Conservation (phyloP, 805 yeast species). For the Teunomyces tritomae region DNA sequence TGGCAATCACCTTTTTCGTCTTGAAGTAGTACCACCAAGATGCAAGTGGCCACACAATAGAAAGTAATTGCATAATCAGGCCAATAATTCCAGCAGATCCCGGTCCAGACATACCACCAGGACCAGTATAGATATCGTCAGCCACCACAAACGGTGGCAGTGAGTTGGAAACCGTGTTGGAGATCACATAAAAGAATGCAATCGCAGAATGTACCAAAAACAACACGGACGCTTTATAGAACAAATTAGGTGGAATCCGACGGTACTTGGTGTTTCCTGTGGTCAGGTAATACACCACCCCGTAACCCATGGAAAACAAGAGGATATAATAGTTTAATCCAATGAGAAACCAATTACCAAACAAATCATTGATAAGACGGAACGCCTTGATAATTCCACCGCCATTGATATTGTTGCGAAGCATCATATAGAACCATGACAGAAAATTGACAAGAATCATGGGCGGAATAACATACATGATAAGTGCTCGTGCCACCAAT, state of each 20-base stretch:
- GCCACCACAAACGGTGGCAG: neutral
- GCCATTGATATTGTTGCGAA: constrained; percentile 13
- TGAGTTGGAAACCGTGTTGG: neutral
- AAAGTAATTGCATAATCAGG: neutral
- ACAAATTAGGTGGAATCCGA: constrained; percentile 16
- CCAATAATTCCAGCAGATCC: neutral
- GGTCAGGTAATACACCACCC: constrained; percentile 27
- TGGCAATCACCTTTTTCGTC: constrained; percentile 24
- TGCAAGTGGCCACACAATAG: constrained; percentile 13
- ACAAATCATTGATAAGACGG: constrained; percentile 2
- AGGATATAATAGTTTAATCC: constrained; percentile 15
- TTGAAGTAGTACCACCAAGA: constrained; percentile 20
- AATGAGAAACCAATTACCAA: constrained; percentile 4
- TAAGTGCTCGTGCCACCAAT: constrained; percentile 24
- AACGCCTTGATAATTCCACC: neutral
- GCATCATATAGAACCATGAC: neutral
- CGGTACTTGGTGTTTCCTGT: constrained; percentile 22
- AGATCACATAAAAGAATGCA: neutral
- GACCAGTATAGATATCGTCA: neutral
- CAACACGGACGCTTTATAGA: constrained; percentile 8
- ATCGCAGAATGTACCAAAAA: neutral
- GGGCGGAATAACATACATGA: constrained; percentile 26
- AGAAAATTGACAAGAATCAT: constrained; percentile 4
- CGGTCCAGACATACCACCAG: neutral
- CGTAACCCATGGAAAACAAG: constrained; percentile 35